Base-by-base conservation (phyloP, 2,329 filamentous ascomycete species). In the Penicillium sp. region DNA sequence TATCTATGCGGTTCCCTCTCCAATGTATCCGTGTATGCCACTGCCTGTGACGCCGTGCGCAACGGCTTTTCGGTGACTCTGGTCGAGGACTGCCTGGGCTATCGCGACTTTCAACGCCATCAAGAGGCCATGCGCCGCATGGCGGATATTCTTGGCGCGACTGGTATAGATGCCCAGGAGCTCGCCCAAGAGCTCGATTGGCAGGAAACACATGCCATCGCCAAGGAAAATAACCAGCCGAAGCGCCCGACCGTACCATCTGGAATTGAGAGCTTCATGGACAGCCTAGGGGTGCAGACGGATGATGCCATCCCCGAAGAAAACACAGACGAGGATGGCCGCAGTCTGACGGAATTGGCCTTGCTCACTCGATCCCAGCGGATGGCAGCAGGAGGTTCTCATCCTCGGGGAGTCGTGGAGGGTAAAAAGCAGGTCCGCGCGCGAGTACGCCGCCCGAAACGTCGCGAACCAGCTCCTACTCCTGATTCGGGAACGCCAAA, bases 21-120 rank as follows among this genome's bases (percentile, higher is more conserved):
- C 36, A 97, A 97, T 64, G 78, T 95, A 29, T 92, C 91, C 26
- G 86, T 97, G 40, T 91, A 94, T 67, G 93, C 94, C 7, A 97
- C 93, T 1, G 91, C 91, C 3, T 80, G 96, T 56, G 94, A 97
- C 66, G 94, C 93, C 9, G 92, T 90, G 1, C 84, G 88, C 17
- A 89, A 97, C 70, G 94, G 92, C 4, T 86, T 96, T 64, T 80
- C 84, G n/a, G 90, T 97, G 64, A 94, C 89, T 4, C 78, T 97
- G 10, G 78, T 97, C 32, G 87, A 94, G 46, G 91, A 97, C 68
- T 97, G 92, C 69, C 84, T 96, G 49, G 92, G 91, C 9, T 96
- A 87, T 65, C 84, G 90, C 40, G 85, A 79, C 61, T 83, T 85
- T 51, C 71, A 77, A 15, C 84, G 90, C 36, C 91, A 96, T 61